phyloP scores from a whole-genome alignment of 768 basidiomycete species.

The Heimioporus sp. region DNA sequence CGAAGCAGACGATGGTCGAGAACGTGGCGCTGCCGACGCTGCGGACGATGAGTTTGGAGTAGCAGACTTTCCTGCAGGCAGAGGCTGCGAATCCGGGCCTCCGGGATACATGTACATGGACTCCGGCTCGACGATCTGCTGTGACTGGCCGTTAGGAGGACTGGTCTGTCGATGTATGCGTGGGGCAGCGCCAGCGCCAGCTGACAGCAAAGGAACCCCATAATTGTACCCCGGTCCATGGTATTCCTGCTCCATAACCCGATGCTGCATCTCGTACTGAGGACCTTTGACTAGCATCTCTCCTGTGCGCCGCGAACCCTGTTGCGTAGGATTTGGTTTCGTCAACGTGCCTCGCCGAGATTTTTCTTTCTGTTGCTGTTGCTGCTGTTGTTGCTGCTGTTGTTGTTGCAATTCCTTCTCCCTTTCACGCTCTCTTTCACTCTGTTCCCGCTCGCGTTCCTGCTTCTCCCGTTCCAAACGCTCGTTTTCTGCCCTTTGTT shows the following conservation, averaged over 20 bases:
- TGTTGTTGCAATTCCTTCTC: conserved; percentile 29
- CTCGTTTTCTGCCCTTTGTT: conserved; percentile 40
- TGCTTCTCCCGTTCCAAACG: conserved; percentile 53
- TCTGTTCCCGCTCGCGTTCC: conserved; percentile 53
- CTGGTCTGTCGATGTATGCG: conserved; percentile 26
- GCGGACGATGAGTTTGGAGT: conserved; percentile 15
- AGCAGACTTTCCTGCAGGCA: conserved; percentile 60
- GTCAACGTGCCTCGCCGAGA: conserved; percentile 58
- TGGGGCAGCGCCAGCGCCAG: conserved; percentile 20
- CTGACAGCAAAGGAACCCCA: conserved; percentile 21
- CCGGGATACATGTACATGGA: conserved; percentile 21
- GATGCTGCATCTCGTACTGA: conserved; percentile 92
- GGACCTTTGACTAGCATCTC: conserved; percentile 88
- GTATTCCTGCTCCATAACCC: conserved; percentile 90
- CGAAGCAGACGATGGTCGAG: conserved; percentile 30
- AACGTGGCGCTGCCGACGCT: conserved; percentile 24
- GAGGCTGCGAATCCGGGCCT: conserved; percentile 40
- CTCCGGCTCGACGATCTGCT: conserved; percentile 31
- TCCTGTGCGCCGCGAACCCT: conserved; percentile 58
- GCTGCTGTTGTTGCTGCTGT: conserved; percentile 33
- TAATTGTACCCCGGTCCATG: conserved; percentile 36
- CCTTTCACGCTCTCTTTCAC: conserved; percentile 23
- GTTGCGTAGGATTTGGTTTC: conserved; percentile 52
- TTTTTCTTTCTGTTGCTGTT: conserved; percentile 38
- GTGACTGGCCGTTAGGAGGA: conserved; percentile 27